Evolutionary conservation across 2,329 filamentous ascomycete species (phyloP).

Genomic region (Colletotrichum theobromicola): DNA sequence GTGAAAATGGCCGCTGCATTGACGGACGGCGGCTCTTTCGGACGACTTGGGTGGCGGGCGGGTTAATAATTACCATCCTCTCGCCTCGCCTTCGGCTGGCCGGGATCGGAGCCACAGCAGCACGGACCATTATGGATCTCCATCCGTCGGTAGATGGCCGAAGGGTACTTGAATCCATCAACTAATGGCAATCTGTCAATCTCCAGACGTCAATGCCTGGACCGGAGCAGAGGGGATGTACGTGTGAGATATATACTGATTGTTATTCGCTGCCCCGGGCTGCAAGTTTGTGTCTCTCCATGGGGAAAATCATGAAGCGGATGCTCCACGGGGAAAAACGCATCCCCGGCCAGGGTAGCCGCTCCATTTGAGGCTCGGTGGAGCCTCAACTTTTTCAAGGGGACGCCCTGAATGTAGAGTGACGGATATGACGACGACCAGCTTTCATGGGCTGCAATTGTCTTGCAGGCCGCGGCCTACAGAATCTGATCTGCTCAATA

Average conservation of each 20-base stretch:
- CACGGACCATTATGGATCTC: neutral
- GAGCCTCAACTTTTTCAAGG: neutral
- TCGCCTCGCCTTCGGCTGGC: neutral
- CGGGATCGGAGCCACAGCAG: neutral
- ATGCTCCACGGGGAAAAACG: conserved; percentile 9
- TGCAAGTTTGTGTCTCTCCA: neutral
- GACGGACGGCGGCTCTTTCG: neutral
- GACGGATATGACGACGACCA: neutral
- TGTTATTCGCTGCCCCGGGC: neutral
- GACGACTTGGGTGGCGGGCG: neutral
- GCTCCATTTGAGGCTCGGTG: neutral
- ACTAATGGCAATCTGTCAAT: neutral
- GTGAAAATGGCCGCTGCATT: neutral
- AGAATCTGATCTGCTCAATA: neutral
- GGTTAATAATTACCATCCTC: neutral
- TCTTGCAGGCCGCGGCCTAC: neutral
- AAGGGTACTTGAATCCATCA: neutral
- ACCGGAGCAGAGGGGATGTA: neutral
- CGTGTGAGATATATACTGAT: neutral
- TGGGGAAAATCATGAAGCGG: neutral
- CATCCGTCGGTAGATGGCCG: neutral
- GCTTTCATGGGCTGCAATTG: neutral
- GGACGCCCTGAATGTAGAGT: neutral
- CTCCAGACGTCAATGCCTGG: neutral
- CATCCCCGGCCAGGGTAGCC: neutral